phyloP scores from a whole-genome alignment of 2,329 filamentous ascomycete genomes.

The Corynespora cassiicola region DNA sequence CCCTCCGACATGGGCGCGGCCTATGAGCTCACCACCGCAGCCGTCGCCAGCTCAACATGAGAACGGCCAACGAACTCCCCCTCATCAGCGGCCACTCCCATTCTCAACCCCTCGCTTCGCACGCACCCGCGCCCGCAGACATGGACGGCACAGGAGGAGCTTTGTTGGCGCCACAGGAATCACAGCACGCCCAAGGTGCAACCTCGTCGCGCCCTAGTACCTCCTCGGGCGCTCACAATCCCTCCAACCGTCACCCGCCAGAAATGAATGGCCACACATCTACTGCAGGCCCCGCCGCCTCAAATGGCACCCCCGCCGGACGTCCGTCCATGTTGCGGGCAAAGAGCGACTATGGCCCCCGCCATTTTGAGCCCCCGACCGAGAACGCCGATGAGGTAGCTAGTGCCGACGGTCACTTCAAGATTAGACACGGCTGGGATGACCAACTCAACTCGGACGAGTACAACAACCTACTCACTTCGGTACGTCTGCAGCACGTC shows the following conservation, averaged over 20 bases:
- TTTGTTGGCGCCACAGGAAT: slow-evolving; percentile 15
- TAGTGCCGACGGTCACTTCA: slow-evolving; percentile 59
- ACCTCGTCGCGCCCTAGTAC: slow-evolving; percentile 32
- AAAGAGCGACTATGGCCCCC: slow-evolving; percentile 67
- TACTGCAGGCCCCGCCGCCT: slow-evolving; percentile 57
- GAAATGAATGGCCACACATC: slow-evolving; percentile 27
- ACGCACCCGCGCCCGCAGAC: slow-evolving; percentile 23
- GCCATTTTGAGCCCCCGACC: slow-evolving; percentile 28
- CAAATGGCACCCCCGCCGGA: slow-evolving; percentile 55
- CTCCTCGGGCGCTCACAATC: slow-evolving; percentile 25
- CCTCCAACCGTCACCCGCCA: slow-evolving; percentile 18
- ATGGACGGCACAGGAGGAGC: slow-evolving; percentile 24
- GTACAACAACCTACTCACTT: slow-evolving; percentile 82
- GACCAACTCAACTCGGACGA: slow-evolving; percentile 91
- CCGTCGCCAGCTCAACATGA: slow-evolving; percentile 37
- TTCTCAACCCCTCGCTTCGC: slow-evolving; percentile 35
- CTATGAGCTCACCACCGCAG: slow-evolving; percentile 23
- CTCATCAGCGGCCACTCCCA: slow-evolving; percentile 26
- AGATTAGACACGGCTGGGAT: slow-evolving; percentile 86
- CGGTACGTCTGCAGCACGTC: slow-evolving; percentile 62
- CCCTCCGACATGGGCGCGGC: slow-evolving; percentile 40
- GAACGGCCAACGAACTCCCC: slow-evolving; percentile 33
- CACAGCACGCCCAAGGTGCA: slow-evolving; percentile 18
- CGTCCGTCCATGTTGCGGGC: slow-evolving; percentile 57
- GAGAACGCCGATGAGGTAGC: slow-evolving; percentile 45